Evolutionary conservation across 441 rosid genomes (phyloP), one percentile per base, ranked within the genome.

Genomic region (Daphne laureola): DNA sequence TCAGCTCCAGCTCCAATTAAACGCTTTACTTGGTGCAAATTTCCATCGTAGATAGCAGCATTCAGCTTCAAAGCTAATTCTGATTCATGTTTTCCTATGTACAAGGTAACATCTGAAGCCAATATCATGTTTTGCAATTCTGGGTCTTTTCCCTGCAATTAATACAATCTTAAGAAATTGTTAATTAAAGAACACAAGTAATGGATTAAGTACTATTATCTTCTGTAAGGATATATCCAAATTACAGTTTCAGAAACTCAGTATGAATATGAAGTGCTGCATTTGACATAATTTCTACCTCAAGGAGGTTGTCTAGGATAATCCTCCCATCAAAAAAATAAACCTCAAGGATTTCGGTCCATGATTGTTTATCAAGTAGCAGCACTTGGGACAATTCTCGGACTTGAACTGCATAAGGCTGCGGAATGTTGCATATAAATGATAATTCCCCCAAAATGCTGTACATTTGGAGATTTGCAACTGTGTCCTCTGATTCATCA

Each of bases 371-470:
- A 58, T 90, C 97, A 31, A 86, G 73, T 54, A 88, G 82, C 71
- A 90, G 69, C 38, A 90, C 66, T 72, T 74, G 69, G 58, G 81
- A 78, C n/a, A 84, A 64, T 63, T 90, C 95, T 35, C 78, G 55
- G 56, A 72, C 97, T 68, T 73, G 77, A 65, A 84, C 69, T 0
- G 87, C 72, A 64, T 57, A 78, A 53, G 89, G 79, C 65, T 86
- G 89, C 64, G 87, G 89, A 62, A 75, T 76, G 53, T 82, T 84
- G 80, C 95, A 86, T 17, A 90, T 84, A 59, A 90, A 82, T 46
- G 97, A 84, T 53, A 79, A 63, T 74, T 84, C 89, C 15, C 95
- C 93, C 65, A 90, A 79, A 4, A 93, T 79, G 58, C 74, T 62
- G 55, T 79, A 55, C 43, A 88, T 72, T 46, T 67, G 69, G 49